phyloP scores from a whole-genome alignment of 2,329 filamentous ascomycete species.

The Colletotrichum sansevieriae region DNA sequence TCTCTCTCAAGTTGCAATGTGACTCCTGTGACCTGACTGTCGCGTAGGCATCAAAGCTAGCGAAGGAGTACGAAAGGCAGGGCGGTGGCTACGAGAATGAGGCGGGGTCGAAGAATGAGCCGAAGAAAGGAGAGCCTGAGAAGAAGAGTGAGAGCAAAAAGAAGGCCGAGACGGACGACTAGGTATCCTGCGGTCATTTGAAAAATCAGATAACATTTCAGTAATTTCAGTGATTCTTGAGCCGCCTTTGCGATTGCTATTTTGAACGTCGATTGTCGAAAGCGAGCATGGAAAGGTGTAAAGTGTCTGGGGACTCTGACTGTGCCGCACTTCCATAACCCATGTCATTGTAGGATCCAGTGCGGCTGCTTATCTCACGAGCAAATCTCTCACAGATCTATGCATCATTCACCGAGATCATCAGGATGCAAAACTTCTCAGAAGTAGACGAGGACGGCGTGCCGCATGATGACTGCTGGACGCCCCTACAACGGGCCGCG shows the following conservation, averaged over 20 bases:
- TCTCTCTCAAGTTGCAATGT: fast-evolving
- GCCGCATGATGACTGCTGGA: constrained; percentile 49
- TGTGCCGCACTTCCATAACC: constrained; percentile 25
- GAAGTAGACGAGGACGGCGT: not conserved
- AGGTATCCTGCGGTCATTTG: not conserved
- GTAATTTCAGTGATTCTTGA: too few relatives aligned
- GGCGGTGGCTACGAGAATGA: constrained; percentile 57
- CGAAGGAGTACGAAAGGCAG: constrained; percentile 58
- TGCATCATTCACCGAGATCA: not conserved
- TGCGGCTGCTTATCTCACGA: too few relatives aligned
- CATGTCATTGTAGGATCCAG: too few relatives aligned
- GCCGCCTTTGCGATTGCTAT: too few relatives aligned
- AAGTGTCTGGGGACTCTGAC: not conserved
- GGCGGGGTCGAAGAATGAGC: constrained; percentile 55
- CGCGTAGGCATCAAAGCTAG: constrained; percentile 51
- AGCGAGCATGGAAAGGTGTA: not conserved
- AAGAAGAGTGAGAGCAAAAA: constrained; percentile 46
- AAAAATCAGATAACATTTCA: too few relatives aligned
- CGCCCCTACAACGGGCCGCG: constrained; percentile 51
- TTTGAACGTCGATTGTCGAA: not conserved
- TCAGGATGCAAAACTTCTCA: constrained; percentile 3
- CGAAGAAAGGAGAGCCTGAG: constrained; percentile 47
- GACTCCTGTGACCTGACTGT: fast-evolving
- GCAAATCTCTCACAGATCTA: too few relatives aligned
- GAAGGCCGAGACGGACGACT: constrained; percentile 33